Evolutionary conservation across 495 filamentous ascomycete genomes (phyloP).

Genomic region (Tuber indicum): DNA sequence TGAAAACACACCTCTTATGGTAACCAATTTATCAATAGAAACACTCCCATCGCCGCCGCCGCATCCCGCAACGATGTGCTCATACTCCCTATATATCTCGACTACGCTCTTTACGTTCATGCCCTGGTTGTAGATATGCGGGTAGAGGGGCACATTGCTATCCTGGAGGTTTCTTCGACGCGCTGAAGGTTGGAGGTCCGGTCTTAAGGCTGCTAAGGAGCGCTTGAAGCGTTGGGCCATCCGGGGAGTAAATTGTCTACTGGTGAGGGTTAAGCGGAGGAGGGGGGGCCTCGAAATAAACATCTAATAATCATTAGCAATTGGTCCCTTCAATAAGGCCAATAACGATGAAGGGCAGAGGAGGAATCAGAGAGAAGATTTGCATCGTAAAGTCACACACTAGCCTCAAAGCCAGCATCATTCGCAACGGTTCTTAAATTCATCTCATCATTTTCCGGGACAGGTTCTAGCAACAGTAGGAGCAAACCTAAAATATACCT

Average conservation of each 20-base stretch:
- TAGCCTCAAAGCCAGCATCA: constrained; percentile 49
- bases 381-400: constrained; percentile 38
- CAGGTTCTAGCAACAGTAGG: constrained; percentile 26
- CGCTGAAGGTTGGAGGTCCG: constrained; percentile 29
- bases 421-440: constrained; percentile 85
- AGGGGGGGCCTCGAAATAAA: neutral
- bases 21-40: constrained; percentile 24
- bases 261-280: neutral
- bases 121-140: constrained; percentile 51
- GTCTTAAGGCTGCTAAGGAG: constrained; percentile 28
- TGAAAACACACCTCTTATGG: constrained; percentile 39
- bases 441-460: constrained; percentile 49
- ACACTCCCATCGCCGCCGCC: constrained; percentile 19
- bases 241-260: neutral
- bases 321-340: neutral
- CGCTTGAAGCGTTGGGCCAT: neutral
- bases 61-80: constrained; percentile 10
- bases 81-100: constrained; percentile 22
- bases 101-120: constrained; percentile 39
- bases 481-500: constrained; percentile 23
- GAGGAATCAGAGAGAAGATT: constrained; percentile 43
- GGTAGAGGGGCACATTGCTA: constrained; percentile 51
- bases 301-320: neutral
- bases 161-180: constrained; percentile 31
- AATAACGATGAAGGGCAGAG: constrained; percentile 5